Evolutionary conservation across 371 early-diverging fungal species (phyloP).

Genomic region (Mucor indicus): DNA sequence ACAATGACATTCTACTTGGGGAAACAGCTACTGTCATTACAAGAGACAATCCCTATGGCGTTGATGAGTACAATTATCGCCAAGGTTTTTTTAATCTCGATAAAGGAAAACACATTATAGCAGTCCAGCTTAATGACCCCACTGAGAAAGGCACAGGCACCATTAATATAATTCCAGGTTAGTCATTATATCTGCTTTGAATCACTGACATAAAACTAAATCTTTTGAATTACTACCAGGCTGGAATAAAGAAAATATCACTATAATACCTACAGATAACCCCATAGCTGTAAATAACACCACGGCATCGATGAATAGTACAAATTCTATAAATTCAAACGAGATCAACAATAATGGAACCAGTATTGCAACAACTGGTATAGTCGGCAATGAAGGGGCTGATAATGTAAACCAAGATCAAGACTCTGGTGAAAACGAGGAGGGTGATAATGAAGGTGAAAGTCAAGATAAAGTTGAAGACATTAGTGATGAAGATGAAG

Average conservation of each 20-base stretch:
- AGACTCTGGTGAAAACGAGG: no score
- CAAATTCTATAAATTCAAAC: no score
- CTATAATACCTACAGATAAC: no score
- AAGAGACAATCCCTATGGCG: background rate
- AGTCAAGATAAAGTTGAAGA: background rate
- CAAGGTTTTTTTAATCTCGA: slow-evolving; percentile 4
- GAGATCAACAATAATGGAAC: no score
- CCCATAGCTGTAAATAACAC: no score
- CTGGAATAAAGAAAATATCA: no score
- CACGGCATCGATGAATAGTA: no score
- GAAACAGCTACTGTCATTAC: slow-evolving; percentile 4
- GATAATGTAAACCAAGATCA: background rate
- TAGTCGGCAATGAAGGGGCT: background rate
- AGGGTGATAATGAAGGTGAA: background rate
- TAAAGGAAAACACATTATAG: slow-evolving; percentile 4
- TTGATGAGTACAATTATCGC: background rate
- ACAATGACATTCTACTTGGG: slow-evolving; percentile 1
- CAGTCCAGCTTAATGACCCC: slow-evolving; percentile 1
- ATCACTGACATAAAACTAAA: background rate
- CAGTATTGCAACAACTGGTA: no score
- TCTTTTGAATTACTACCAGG: no score
- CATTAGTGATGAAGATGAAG: background rate
- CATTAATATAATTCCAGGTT: background rate
- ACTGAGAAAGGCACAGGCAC: background rate
- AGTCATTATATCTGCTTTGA: no score